A percentile compares a stretch with the other conserved stretches of the same genome.
Conservation (phyloP, 371 early-diverging fungal genomes). For the Rhizopus arrhizus region DNA sequence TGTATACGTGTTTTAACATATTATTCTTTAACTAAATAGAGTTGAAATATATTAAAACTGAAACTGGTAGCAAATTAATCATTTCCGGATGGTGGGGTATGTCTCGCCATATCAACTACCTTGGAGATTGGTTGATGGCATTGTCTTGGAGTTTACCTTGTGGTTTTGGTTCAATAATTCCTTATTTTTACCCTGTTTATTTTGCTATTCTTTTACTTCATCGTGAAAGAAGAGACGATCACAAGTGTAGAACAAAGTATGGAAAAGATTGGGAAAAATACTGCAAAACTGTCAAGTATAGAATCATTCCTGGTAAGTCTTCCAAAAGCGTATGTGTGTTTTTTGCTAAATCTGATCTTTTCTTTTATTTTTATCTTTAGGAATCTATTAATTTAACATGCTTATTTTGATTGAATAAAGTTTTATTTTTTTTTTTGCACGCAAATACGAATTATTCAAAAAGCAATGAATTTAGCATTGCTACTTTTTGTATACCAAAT, state of each 20-base stretch:
- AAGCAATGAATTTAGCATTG: too few species aligned
- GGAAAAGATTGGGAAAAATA: constrained; percentile 92
- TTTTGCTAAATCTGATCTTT: neutral
- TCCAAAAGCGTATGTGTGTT: neutral
- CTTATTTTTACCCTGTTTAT: constrained; percentile 92
- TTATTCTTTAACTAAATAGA: constrained; percentile 34
- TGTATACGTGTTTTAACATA: neutral
- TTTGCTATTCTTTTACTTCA: constrained; percentile 88
- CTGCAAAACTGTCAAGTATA: constrained; percentile 78
- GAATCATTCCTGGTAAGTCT: constrained; percentile 75
- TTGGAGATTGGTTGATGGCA: constrained; percentile 88
- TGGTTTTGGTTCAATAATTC: constrained; percentile 67
- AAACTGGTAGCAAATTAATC: constrained; percentile 78
- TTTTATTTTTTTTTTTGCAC: neutral
- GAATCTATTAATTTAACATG: neutral
- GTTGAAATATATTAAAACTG: constrained; percentile 82
- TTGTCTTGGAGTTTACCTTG: constrained; percentile 80
- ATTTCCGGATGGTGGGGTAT: constrained; percentile 93
- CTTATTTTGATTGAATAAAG: too few species aligned
- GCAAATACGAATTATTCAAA: neutral
- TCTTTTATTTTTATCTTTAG: neutral
- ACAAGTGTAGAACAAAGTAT: constrained; percentile 87
- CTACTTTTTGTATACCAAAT: too few species aligned
- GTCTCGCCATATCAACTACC: constrained; percentile 91
- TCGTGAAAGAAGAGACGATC: constrained; percentile 87